phyloP scores from a whole-genome alignment of 192 early-diverging fungal species.

The Backusella tuberculispora region DNA sequence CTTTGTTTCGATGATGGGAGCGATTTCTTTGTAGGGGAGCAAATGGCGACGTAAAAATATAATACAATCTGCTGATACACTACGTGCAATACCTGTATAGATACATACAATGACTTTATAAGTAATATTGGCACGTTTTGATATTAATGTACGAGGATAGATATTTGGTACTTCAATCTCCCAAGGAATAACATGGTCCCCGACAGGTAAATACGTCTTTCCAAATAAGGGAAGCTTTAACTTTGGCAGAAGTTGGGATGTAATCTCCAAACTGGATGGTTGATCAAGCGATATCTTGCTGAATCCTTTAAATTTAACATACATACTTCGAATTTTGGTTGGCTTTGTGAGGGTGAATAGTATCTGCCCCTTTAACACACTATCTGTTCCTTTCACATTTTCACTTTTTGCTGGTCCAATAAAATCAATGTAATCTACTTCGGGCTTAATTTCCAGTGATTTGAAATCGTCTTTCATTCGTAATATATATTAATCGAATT shows the following conservation, averaged over 20 bases:
- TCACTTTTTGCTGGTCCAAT: slow-evolving; percentile 30
- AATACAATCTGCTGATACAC: slow-evolving; percentile 30
- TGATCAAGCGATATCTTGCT: slow-evolving; percentile 20
- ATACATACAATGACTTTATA: slow-evolving; percentile 31
- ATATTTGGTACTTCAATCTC: slow-evolving; percentile 36
- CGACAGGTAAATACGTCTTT: slow-evolving; percentile 29
- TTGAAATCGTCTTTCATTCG: slow-evolving; percentile 37
- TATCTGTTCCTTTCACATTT: slow-evolving; percentile 4
- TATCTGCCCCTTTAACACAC: slow-evolving; percentile 30
- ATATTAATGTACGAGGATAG: slow-evolving; percentile 23
- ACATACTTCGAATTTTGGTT: slow-evolving; percentile 36
- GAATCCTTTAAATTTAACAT: slow-evolving; percentile 44
- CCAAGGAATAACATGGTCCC: slow-evolving; percentile 38
- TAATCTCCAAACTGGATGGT: neutral
- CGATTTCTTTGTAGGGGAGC: slow-evolving; percentile 27
- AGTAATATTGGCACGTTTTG: slow-evolving; percentile 32
- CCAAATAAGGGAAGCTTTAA: slow-evolving; percentile 23
- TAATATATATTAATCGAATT: neutral
- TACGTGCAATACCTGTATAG: slow-evolving; percentile 24
- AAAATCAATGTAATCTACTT: slow-evolving; percentile 31
- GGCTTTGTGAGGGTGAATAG: slow-evolving; percentile 32
- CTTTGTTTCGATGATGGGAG: slow-evolving; percentile 32
- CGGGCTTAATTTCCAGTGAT: slow-evolving; percentile 31
- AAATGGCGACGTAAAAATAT: slow-evolving; percentile 30
- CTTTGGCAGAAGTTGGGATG: slow-evolving; percentile 26